These are phyloP conservation scores for Silene coronaria DNA, from an alignment of 179 eudicot genomes.

Conservation along the genomic window DNA sequence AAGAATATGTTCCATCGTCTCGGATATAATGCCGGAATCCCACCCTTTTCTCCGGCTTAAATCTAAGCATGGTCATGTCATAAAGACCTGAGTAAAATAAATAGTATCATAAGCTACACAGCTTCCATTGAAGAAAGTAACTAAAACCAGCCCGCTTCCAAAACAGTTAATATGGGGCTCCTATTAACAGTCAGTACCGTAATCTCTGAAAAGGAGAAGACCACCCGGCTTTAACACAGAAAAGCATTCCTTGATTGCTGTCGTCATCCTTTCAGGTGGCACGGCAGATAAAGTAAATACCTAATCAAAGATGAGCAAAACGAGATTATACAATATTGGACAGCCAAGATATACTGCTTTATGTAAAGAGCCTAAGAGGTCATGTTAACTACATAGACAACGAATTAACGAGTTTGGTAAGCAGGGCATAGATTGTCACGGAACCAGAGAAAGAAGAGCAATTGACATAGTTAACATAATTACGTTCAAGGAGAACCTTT, in stretches of 20 bases:
- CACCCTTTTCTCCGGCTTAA: slow-evolving; percentile 63
- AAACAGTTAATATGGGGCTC: slow-evolving; percentile 18
- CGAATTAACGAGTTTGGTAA: no score
- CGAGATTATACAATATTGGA: neutral
- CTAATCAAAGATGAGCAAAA: slow-evolving; percentile 32
- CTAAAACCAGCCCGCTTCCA: neutral
- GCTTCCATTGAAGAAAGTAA: slow-evolving; percentile 6
- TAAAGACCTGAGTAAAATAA: slow-evolving; percentile 58
- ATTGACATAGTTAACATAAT: no score
- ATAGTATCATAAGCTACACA: neutral
- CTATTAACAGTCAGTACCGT: slow-evolving; percentile 48
- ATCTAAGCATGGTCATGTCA: slow-evolving; percentile 98
- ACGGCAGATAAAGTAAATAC: slow-evolving; percentile 91
- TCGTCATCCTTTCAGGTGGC: slow-evolving; percentile 65
- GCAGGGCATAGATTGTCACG: no score
- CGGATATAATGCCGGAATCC: slow-evolving; percentile 82
- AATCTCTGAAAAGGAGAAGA: slow-evolving; percentile 77
- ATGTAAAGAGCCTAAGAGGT: no score
- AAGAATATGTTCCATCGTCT: slow-evolving; percentile 83
- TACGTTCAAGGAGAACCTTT: no score
- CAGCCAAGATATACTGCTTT: neutral
- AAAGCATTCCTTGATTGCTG: slow-evolving; percentile 70
- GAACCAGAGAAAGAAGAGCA: no score
- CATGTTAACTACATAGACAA: no score
- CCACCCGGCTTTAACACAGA: slow-evolving; percentile 86